Evolutionary conservation across 192 early-diverging fungal genomes (phyloP).

Genomic region (Backusella parvicylindrica): DNA sequence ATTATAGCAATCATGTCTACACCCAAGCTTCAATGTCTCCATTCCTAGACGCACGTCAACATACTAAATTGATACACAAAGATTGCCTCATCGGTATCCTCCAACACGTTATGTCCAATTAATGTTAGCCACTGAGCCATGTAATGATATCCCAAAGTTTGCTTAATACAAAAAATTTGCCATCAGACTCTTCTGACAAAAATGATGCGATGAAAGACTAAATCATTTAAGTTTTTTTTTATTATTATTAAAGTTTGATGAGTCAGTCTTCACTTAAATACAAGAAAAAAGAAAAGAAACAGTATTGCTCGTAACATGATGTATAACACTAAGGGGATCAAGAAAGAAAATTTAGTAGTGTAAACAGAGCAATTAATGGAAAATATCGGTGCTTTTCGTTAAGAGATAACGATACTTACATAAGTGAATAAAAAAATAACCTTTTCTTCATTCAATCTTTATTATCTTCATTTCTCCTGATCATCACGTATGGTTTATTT

Average conservation of each 20-base stretch:
- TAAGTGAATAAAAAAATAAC: constrained; percentile 9
- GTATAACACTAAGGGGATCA: neutral
- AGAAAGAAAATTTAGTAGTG: constrained; percentile 9
- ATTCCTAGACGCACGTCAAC: neutral
- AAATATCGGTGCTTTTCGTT: neutral
- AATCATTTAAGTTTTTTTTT: constrained; percentile 13
- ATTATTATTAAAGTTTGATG: constrained; percentile 6
- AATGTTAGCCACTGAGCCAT: constrained; percentile 2
- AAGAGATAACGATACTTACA: neutral
- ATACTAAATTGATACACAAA: constrained; percentile 6
- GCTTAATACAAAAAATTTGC: neutral
- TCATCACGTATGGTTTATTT: constrained; percentile 1
- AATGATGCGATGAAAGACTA: constrained; percentile 15
- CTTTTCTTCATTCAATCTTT: constrained; percentile 4
- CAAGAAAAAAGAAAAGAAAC: neutral
- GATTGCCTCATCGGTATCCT: neutral
- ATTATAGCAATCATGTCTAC: too few species aligned
- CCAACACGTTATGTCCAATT: constrained; percentile 7
- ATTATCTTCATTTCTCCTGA: constrained; percentile 1
- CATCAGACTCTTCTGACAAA: constrained; percentile 13
- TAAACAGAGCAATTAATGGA: constrained; percentile 15
- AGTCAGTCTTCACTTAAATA: constrained; percentile 8
- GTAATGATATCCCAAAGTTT: constrained; percentile 11
- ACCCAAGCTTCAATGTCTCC: too few species aligned
- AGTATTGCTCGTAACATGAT: neutral